Base-by-base conservation (phyloP, 441 rosid genomes). In the Bruguiera hainesii region DNA sequence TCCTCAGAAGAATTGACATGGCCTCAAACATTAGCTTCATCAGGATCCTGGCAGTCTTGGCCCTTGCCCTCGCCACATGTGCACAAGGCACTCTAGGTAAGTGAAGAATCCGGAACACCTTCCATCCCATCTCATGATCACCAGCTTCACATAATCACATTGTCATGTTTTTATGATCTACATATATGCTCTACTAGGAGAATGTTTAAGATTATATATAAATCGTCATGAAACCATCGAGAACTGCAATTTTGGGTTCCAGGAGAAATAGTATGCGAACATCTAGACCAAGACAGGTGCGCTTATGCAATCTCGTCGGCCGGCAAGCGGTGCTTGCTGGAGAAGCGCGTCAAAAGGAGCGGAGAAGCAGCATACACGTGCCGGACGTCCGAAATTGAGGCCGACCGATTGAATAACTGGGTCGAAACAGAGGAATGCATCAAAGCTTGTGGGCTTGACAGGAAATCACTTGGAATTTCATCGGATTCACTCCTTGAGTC, bases 401-500 rank as follows among this genome's bases (percentile, higher is more conserved):
- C 91, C 0, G 91, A 84, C 51, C 82, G 77, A 62, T 64, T 87
- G n/a, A 82, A 66, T 31, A 86, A 86, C 79, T 82, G 80, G 72
- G 73, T 87, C 1, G 98, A 89, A 74, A 83, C 86, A 5, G 89
- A 87, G 42, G 79, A 83, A 25, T 92, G 98, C 74, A 71, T 89
- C 61, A 67, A 75, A 19, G 79, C 87, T 0, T 92, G 98, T 52
- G 95, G 96, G 26, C 75, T 92, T 26, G 90, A 86, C 56, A 69
- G 96, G 51, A 87, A 80, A 59, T 76, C 93, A 4, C 84, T 86
- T n/a, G 96, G 95, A 20, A 88, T 92, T 69, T 88, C 98, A 16
- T 89, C 95, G 0, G 96, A 92, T 31, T 82, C 87, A 51, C 86
- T 92, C 49, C 85, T 92, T 30, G 98, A 92, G 56, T 68, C 88